Conservation (phyloP, 1,139 yeast species). For the Geotrichum klebahnii region DNA sequence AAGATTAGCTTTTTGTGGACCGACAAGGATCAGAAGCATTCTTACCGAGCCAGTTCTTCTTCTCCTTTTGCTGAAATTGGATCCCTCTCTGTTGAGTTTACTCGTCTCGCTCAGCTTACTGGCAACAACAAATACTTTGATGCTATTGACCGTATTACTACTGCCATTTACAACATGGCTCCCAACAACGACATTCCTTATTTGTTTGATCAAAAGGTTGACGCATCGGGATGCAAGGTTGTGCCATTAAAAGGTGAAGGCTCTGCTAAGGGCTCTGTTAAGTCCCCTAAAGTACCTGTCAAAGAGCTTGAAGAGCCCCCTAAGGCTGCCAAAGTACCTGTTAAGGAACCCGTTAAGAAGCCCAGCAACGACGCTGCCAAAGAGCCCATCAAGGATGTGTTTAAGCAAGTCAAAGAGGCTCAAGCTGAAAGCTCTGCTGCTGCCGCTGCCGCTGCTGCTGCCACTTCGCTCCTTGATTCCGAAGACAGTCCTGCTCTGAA, state of each 20-base stretch:
- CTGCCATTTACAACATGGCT: slow-evolving; percentile 39
- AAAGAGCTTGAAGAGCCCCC: too few relatives aligned
- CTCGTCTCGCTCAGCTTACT: slow-evolving; percentile 63
- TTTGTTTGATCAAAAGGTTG: slow-evolving; percentile 45
- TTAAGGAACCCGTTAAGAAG: too few relatives aligned
- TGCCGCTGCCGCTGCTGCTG: too few relatives aligned
- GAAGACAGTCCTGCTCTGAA: too few relatives aligned
- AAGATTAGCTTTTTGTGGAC: slow-evolving; percentile 58
- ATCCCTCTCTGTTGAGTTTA: slow-evolving; percentile 64
- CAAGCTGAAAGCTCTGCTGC: too few relatives aligned
- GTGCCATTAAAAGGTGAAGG: neutral
- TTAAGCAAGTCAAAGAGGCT: too few relatives aligned
- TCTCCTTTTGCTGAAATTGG: slow-evolving; percentile 64
- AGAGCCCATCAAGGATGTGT: too few relatives aligned
- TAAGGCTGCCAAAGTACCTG: too few relatives aligned
- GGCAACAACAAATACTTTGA: slow-evolving; percentile 51
- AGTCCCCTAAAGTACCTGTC: too few relatives aligned
- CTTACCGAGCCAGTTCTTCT: slow-evolving; percentile 35
- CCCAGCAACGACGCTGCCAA: too few relatives aligned
- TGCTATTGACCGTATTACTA: slow-evolving; percentile 47
- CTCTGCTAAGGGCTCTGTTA: neutral
- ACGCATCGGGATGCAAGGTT: slow-evolving; percentile 49
- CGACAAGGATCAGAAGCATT: slow-evolving; percentile 39
- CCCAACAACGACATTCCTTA: slow-evolving; percentile 39
- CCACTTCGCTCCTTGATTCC: too few relatives aligned